Conservation (phyloP, 2,329 filamentous ascomycete genomes). For the Trichoderma hamatum region DNA sequence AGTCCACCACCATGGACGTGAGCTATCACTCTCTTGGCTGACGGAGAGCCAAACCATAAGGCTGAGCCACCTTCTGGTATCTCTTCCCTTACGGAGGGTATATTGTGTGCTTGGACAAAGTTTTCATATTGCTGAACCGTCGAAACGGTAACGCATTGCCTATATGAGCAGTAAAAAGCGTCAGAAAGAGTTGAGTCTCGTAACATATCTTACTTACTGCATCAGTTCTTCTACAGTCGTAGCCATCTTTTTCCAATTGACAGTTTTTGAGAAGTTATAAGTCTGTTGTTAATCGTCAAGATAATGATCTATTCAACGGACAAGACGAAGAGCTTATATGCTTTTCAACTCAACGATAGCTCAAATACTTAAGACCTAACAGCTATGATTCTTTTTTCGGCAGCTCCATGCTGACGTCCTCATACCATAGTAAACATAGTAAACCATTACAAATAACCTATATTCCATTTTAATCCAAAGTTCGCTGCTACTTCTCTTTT, state of each 20-base stretch:
- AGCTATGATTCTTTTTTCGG: too few relatives aligned
- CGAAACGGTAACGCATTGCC: background rate
- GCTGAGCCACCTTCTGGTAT: background rate
- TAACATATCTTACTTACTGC: background rate
- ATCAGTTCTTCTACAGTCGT: background rate
- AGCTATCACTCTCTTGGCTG: constrained; percentile 8
- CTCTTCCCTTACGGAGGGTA: background rate
- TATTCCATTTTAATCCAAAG: background rate
- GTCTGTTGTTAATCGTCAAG: too few relatives aligned
- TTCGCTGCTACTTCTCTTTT: background rate
- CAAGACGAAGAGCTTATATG: background rate
- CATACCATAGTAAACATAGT: too few relatives aligned
- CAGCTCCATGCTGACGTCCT: too few relatives aligned
- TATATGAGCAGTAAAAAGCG: background rate
- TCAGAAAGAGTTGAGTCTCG: background rate
- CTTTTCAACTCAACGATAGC: background rate
- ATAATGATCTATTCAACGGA: background rate
- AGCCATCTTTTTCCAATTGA: background rate
- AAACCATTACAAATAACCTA: too few relatives aligned
- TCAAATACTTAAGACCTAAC: too few relatives aligned
- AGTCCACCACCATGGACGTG: constrained; percentile 8
- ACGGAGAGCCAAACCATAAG: constrained; percentile 8
- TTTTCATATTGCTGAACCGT: background rate
- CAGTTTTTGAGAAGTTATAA: background rate
- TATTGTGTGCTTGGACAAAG: background rate